Conservation (phyloP, 164 flowering plant genomes). For the Berberis vulgaris region DNA sequence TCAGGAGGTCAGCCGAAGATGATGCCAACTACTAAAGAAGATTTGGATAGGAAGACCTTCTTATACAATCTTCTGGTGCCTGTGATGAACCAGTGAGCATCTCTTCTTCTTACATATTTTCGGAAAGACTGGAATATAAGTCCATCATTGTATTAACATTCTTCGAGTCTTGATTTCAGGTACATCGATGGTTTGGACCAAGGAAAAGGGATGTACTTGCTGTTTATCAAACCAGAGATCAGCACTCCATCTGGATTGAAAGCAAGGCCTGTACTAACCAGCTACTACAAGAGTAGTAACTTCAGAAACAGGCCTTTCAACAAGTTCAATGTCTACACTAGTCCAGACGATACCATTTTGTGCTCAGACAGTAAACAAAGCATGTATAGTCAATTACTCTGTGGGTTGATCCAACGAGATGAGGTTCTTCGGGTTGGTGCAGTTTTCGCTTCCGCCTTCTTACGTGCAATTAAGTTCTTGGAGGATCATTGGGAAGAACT, state of each 20-base stretch:
- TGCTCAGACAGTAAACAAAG: constrained; percentile 57
- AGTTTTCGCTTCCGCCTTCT: constrained; percentile 68
- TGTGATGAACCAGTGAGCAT: constrained; percentile 42
- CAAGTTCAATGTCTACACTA: constrained; percentile 27
- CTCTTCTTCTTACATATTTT: no score
- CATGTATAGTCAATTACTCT: constrained; percentile 76
- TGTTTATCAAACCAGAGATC: constrained; percentile 37
- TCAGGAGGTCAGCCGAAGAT: constrained; percentile 59
- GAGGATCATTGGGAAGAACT: constrained; percentile 52
- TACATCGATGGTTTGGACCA: constrained; percentile 46
- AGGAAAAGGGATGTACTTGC: constrained; percentile 60
- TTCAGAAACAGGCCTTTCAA: constrained; percentile 31
- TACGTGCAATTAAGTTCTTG: constrained; percentile 57
- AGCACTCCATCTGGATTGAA: constrained; percentile 31
- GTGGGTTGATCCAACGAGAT: constrained; percentile 45
- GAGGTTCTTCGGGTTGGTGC: constrained; percentile 76
- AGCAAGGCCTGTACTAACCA: constrained; percentile 39
- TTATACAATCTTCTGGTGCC: constrained; percentile 42
- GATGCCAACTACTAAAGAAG: constrained; percentile 52
- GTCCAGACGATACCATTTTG: constrained; percentile 46
- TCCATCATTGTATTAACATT: neutral
- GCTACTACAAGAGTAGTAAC: constrained; percentile 36
- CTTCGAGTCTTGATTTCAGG: constrained; percentile 22
- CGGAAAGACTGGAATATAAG: no score
- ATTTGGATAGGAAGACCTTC: constrained; percentile 42